Evolutionary conservation across 805 yeast species (phyloP).

Genomic region (Candida silvicultrix): DNA sequence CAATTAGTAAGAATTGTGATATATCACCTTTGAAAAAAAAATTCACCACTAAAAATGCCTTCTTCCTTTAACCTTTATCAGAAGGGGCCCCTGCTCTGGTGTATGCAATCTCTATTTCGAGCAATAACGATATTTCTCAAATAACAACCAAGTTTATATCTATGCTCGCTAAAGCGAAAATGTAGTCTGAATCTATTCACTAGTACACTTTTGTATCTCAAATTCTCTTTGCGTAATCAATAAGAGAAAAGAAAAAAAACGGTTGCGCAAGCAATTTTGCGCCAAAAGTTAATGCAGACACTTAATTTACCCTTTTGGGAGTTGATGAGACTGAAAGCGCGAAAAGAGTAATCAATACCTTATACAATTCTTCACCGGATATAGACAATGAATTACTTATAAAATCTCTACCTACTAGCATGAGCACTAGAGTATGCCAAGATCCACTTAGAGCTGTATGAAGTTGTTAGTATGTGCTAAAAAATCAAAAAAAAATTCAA

Average conservation of each 20-base stretch:
- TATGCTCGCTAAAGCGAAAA: too few species aligned
- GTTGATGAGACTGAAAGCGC: background rate
- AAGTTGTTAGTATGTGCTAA: background rate
- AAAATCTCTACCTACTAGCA: background rate
- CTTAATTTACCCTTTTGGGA: background rate
- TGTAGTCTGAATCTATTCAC: too few species aligned
- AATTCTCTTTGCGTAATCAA: background rate
- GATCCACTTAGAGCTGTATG: conserved; percentile 60
- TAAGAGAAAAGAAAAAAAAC: too few species aligned
- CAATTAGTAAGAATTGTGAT: background rate
- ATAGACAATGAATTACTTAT: too few species aligned
- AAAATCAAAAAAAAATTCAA: background rate
- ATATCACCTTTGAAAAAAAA: background rate
- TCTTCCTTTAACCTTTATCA: too few species aligned
- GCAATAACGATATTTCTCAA: too few species aligned
- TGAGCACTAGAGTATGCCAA: conserved; percentile 59
- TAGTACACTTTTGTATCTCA: too few species aligned
- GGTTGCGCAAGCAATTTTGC: background rate
- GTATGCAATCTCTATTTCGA: too few species aligned
- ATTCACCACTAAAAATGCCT: too few species aligned
- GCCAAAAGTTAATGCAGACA: background rate
- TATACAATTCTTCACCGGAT: too few species aligned
- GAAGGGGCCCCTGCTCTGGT: too few species aligned
- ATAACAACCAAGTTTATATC: too few species aligned
- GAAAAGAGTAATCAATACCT: background rate